Base-by-base conservation (phyloP, 2,329 filamentous ascomycete genomes). In the Ophiostoma sp. region DNA sequence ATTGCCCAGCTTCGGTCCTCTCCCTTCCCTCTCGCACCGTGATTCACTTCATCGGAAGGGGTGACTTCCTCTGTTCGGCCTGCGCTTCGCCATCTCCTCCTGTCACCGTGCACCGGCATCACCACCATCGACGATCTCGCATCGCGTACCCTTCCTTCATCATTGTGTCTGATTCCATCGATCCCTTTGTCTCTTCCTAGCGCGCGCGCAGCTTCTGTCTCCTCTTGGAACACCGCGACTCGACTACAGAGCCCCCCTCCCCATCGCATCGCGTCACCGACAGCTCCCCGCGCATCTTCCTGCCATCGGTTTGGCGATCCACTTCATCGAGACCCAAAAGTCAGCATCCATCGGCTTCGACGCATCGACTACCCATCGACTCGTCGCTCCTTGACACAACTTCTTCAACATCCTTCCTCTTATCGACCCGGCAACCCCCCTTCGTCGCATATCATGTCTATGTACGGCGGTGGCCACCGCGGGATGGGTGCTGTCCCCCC, bases 381-480 rank as follows among this genome's bases (percentile, higher is more conserved):
- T 9, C 49, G 49, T 18, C 6, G 11, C 27, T 27, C 27, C 27
- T 27, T 27, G 27, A 27, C 27, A 27, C 27, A 1, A 27, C 27
- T 27, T 49, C 47, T 49, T n/a, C 47, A 14, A 16, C 38, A 42
- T 14, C 5, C 44, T n/a, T 14, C 41, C 42, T 18, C 45, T 36
- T n/a, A 45, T 11, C 42, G 27, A 18, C 47, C 47, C 55, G 27
- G 42, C 60, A 41, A 9, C 38, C 60, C 38, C 40, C 49, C 12
- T 14, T 18, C 41, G 4, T 42, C 67, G 55, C 70, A 66, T 71
- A 73, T 67, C 65, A 87, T 88, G 85, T 87, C 86, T 68, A 96
- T 97, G 92, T 97, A 97, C 80, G 91, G 90, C 78, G 67, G 69
- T 49, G 82, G 86, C 75, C 93, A 96, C 83, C 92, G 92, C 77